These are phyloP conservation scores for Echium plantagineum DNA, from an alignment of 257 asterid genomes.

Conservation along the genomic window DNA sequence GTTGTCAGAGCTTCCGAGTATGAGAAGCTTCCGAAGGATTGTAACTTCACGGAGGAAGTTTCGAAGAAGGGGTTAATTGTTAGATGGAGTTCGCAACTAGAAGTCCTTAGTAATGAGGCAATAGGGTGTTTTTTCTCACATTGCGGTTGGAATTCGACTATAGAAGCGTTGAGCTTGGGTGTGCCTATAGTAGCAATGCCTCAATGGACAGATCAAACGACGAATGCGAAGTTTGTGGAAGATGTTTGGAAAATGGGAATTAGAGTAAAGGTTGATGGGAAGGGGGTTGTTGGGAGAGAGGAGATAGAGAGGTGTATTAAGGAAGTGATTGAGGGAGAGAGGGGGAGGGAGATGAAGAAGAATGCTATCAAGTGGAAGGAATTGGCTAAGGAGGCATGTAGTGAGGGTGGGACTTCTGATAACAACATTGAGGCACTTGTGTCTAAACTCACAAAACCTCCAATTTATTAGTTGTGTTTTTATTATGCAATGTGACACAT, in stretches of 20 bases:
- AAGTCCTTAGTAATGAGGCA: constrained; percentile 36
- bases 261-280: constrained; percentile 28
- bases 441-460: constrained; percentile 6
- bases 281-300: constrained; percentile 42
- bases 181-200: constrained; percentile 82
- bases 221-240: constrained; percentile 52
- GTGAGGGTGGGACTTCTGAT: constrained; percentile 58
- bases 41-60: constrained; percentile 10
- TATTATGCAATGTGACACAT: no score
- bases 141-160: constrained; percentile 76
- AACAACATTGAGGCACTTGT: constrained; percentile 30
- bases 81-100: constrained; percentile 57
- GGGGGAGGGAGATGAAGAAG: constrained; percentile 42
- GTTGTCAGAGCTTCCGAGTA: constrained; percentile 30
- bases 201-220: constrained; percentile 74
- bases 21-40: constrained; percentile 26
- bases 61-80: constrained; percentile 29
- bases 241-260: constrained; percentile 59
- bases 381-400: constrained; percentile 48
- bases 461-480: neutral
- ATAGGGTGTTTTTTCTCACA: constrained; percentile 66
- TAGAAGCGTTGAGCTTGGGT: constrained; percentile 57
- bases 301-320: constrained; percentile 51
- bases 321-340: constrained; percentile 42
- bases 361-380: constrained; percentile 44